Evolutionary conservation across 2,329 filamentous ascomycete genomes (phyloP).

Genomic region (Leptographium radiaticola): DNA sequence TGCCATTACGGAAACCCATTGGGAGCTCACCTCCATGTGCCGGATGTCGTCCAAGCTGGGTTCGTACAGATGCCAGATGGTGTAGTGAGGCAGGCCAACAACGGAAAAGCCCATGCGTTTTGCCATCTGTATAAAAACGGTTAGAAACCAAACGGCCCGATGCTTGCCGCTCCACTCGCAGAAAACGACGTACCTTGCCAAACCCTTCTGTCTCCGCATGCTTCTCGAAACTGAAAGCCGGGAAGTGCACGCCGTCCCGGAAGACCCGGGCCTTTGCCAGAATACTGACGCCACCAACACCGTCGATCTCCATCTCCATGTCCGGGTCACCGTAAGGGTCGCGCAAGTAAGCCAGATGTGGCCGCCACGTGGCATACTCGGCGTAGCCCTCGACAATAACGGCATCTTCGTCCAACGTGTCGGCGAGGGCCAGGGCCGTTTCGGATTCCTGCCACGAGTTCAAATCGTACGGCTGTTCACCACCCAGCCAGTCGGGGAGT

Average conservation of each 20-base stretch:
- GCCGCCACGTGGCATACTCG: constrained; percentile 96
- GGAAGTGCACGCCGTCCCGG: constrained; percentile 89
- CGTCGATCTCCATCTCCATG: constrained; percentile 99
- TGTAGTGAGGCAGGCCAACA: constrained; percentile 91
- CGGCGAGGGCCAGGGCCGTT: constrained; percentile 82
- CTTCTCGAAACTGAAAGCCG: constrained; percentile 96
- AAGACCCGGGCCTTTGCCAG: constrained; percentile 93
- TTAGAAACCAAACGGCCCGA: neutral
- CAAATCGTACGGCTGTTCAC: constrained; percentile 94
- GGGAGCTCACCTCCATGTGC: constrained; percentile 67
- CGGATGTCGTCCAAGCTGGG: constrained; percentile 95
- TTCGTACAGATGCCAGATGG: constrained; percentile 98
- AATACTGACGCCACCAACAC: constrained; percentile 94
- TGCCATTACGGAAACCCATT: neutral
- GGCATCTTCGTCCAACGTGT: constrained; percentile 92
- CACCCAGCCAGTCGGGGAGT: constrained; percentile 96
- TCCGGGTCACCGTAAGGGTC: constrained; percentile 96
- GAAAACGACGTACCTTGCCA: constrained; percentile 58
- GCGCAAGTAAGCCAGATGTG: constrained; percentile 88
- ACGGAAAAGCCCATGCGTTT: constrained; percentile 93
- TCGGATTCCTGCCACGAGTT: constrained; percentile 99
- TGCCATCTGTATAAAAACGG: constrained; percentile 57
- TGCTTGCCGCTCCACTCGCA: neutral
- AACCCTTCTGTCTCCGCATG: constrained; percentile 98
- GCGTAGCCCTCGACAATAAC: constrained; percentile 98